Conservation (phyloP, 257 asterid genomes). For the Dorcoceras hygrometricum region DNA sequence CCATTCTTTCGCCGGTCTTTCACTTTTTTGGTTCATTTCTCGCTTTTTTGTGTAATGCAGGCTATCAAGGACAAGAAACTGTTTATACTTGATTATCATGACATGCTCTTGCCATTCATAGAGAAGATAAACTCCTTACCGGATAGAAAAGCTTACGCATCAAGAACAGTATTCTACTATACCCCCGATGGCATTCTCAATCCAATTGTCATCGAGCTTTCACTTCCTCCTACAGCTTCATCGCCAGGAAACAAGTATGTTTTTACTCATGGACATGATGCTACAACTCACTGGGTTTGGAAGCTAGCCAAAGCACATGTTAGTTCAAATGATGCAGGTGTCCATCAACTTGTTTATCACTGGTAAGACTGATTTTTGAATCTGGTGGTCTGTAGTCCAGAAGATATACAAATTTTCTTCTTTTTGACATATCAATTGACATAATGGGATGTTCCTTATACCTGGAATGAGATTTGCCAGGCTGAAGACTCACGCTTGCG, state of each 20-base stretch:
- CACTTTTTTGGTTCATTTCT: neutral
- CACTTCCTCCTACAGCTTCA: conserved; percentile 66
- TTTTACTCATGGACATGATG: conserved; percentile 64
- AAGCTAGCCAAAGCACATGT: conserved; percentile 91
- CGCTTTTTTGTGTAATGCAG: conserved; percentile 32
- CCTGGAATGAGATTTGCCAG: conserved; percentile 38
- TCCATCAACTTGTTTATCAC: conserved; percentile 89
- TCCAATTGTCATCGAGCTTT: conserved; percentile 71
- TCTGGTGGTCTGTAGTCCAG: neutral
- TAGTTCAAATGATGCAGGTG: conserved; percentile 84
- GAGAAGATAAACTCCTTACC: conserved; percentile 78
- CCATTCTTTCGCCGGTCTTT: neutral
- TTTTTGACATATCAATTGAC: neutral
- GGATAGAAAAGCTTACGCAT: conserved; percentile 83
- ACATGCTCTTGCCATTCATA: conserved; percentile 69
- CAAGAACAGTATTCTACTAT: conserved; percentile 63
- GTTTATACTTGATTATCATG: conserved; percentile 77
- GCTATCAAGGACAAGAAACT: conserved; percentile 61
- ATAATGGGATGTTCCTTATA: neutral
- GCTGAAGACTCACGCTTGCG: conserved; percentile 89
- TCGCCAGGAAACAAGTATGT: conserved; percentile 55
- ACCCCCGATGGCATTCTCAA: conserved; percentile 41
- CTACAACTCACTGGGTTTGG: conserved; percentile 78
- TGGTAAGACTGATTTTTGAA: conserved; percentile 44
- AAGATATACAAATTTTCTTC: neutral